Evolutionary conservation across 306 rosid species (phyloP).

Genomic region (Dalbergia oliveri): DNA sequence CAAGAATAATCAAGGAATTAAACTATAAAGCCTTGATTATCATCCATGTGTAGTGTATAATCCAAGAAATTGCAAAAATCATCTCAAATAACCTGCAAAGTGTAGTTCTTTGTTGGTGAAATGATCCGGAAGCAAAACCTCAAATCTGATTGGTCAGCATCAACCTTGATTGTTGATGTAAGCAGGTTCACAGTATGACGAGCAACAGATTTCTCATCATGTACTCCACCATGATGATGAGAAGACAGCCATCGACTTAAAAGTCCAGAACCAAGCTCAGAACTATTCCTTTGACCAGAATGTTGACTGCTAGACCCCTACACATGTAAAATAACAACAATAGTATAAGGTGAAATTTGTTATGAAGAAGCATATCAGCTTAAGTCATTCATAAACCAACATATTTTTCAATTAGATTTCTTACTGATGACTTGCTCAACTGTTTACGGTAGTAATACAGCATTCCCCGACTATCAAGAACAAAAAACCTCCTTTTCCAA

Average conservation of each 20-base stretch:
- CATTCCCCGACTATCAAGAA: slow-evolving; percentile 99
- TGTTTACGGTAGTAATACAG: slow-evolving; percentile 98
- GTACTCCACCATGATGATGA: slow-evolving; percentile 98
- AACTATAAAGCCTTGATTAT: slow-evolving; percentile 46
- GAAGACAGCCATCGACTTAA: slow-evolving; percentile 98
- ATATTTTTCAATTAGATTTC: slow-evolving; percentile 53
- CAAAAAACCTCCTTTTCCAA: slow-evolving; percentile 99
- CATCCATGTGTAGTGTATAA: slow-evolving; percentile 19
- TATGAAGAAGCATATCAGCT: slow-evolving; percentile 36
- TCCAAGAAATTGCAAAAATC: slow-evolving; percentile 28
- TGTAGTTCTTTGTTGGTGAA: slow-evolving; percentile 98
- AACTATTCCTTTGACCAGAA: slow-evolving; percentile 96
- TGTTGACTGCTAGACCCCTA: slow-evolving; percentile 87
- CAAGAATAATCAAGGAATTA: slow-evolving; percentile 71
- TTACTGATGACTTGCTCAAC: slow-evolving; percentile 89
- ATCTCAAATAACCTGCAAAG: slow-evolving; percentile 82
- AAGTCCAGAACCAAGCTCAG: slow-evolving; percentile 99
- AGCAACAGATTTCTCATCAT: slow-evolving; percentile 99
- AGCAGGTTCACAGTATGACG: slow-evolving; percentile 98
- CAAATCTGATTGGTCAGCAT: slow-evolving; percentile 98
- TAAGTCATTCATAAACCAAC: slow-evolving; percentile 32
- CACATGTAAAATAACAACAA: slow-evolving; percentile 46
- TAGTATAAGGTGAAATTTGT: slow-evolving; percentile 35
- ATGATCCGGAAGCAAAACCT: slow-evolving; percentile 99
- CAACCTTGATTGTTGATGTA: slow-evolving; percentile 97